Percentiles rank a stretch among this genome's conserved stretches.
Evolutionary conservation across 371 early-diverging fungal genomes (phyloP).

Genomic region (Mortierella sp.): DNA sequence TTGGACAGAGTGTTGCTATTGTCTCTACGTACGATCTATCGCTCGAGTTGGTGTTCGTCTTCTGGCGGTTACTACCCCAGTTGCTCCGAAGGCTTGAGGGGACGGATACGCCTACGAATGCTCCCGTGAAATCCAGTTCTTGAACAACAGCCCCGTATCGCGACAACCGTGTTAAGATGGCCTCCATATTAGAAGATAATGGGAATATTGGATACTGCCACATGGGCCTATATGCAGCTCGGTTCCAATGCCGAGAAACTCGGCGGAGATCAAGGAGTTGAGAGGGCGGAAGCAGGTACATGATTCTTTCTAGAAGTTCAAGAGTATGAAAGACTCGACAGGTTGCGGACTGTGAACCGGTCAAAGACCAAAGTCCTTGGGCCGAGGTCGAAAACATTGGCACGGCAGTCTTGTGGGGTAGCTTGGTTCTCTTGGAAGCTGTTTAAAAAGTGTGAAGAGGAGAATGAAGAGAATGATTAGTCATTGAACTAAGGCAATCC

Average conservation of each 20-base stretch:
- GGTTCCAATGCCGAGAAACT: constrained; percentile 19
- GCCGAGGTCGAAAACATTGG: neutral
- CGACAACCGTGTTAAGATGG: neutral
- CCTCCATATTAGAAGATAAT: neutral
- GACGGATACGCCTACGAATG: neutral
- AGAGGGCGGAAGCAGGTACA: constrained; percentile 6
- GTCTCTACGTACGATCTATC: neutral
- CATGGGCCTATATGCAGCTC: constrained; percentile 9
- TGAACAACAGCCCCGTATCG: constrained; percentile 16
- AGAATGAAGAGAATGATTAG: no score
- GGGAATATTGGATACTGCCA: constrained; percentile 20
- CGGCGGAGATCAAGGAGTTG: constrained; percentile 13
- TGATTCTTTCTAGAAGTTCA: constrained; percentile 34
- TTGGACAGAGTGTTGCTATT: constrained; percentile 9
- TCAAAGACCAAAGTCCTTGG: neutral
- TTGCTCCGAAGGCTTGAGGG: no score
- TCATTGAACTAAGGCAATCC: no score
- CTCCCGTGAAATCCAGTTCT: constrained; percentile 22
- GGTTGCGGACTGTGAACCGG: neutral
- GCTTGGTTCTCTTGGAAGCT: no score
- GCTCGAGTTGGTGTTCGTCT: neutral
- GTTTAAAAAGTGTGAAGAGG: no score
- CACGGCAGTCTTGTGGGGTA: neutral
- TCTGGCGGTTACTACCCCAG: neutral
- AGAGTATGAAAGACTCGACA: constrained; percentile 4